These are phyloP conservation scores for Seminavis robusta DNA, from an alignment of 108 stramenopile species.

Conservation along the genomic window DNA sequence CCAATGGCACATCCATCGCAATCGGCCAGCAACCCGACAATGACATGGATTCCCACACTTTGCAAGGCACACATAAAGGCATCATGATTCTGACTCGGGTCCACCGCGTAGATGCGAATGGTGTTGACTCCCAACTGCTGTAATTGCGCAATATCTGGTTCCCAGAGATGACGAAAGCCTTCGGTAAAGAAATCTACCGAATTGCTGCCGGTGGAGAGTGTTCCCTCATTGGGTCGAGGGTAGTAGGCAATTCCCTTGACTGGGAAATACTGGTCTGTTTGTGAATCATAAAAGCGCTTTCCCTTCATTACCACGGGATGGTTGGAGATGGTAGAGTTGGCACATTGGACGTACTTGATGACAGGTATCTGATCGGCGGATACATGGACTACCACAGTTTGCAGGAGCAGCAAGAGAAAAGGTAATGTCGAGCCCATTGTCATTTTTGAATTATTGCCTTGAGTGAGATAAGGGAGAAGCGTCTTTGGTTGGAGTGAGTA, in stretches of 20 bases:
- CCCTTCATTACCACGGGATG: slow-evolving; percentile 19
- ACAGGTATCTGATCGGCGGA: no score
- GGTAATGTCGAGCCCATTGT: no score
- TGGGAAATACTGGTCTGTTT: slow-evolving; percentile 19
- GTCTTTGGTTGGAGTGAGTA: no score
- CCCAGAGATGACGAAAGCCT: slow-evolving; percentile 19
- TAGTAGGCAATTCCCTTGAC: slow-evolving; percentile 43
- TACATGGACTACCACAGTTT: no score
- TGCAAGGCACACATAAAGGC: slow-evolving; percentile 36
- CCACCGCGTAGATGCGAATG: slow-evolving; percentile 26
- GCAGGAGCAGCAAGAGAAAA: no score
- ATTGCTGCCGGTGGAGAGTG: slow-evolving; percentile 7
- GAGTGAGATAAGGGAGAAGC: no score
- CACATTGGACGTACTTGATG: no score
- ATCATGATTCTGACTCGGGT: slow-evolving; percentile 28
- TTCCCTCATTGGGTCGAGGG: slow-evolving; percentile 33
- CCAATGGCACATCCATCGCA: slow-evolving; percentile 27
- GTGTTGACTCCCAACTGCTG: slow-evolving; percentile 32
- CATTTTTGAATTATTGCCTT: no score
- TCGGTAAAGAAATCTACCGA: slow-evolving; percentile 33
- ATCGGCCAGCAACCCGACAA: slow-evolving; percentile 23
- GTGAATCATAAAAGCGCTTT: slow-evolving; percentile 33
- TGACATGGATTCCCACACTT: slow-evolving; percentile 33
- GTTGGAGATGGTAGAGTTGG: no score
- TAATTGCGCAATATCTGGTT: slow-evolving; percentile 22